Percentiles rank a stretch among this genome's conserved stretches.
phyloP scores from a whole-genome alignment of 495 filamentous ascomycete species.

The Bacidia rubella region DNA sequence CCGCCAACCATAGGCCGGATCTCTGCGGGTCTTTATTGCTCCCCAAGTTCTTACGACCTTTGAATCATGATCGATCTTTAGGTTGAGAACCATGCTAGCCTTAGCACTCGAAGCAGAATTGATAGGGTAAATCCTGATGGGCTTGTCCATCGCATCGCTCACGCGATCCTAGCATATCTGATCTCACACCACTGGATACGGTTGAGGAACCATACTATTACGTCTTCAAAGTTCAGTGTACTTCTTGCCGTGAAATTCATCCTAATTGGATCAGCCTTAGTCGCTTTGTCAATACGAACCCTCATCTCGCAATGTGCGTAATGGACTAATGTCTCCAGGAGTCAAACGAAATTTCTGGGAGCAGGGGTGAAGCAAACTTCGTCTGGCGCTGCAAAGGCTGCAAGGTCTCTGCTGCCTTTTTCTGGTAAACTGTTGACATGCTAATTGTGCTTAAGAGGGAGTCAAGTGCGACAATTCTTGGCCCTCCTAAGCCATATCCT shows the following conservation, averaged over 20 bases:
- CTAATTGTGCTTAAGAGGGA: constrained; percentile 34
- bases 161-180: constrained; percentile 56
- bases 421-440: background rate
- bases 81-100: constrained; percentile 15
- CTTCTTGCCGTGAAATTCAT: constrained; percentile 82
- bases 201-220: constrained; percentile 75
- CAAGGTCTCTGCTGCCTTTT: constrained; percentile 35
- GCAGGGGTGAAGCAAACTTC: constrained; percentile 90
- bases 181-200: constrained; percentile 73
- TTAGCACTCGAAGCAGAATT: constrained; percentile 18
- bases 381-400: constrained; percentile 96
- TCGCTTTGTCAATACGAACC: constrained; percentile 49
- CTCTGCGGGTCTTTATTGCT: no score
- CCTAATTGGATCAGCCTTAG: constrained; percentile 76
- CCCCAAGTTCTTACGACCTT: no score
- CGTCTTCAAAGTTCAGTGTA: constrained; percentile 94
- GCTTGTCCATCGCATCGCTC: background rate
- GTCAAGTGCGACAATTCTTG: constrained; percentile 56
- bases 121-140: constrained; percentile 9
- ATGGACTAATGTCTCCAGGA: constrained; percentile 41
- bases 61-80: background rate
- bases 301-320: no score
- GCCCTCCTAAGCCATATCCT: constrained; percentile 54
- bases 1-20: no score
- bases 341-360: constrained; percentile 71